Evolutionary conservation across 2,329 filamentous ascomycete species (phyloP).

Genomic region (Fusarium sp.): DNA sequence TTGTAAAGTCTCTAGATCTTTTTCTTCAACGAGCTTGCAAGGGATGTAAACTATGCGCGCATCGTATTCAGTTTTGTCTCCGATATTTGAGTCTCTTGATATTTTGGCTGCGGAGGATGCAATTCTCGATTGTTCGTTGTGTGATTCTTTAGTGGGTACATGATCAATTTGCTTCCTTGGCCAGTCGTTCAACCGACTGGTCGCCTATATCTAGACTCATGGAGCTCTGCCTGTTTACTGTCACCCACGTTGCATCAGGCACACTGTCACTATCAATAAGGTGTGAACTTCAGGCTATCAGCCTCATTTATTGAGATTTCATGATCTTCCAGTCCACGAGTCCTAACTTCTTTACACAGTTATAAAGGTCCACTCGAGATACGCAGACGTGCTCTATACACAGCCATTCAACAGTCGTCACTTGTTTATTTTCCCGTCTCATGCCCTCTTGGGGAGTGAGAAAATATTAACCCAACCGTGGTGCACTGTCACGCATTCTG

Average conservation of each 20-base stretch:
- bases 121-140: rapidly evolving
- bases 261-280: neutral
- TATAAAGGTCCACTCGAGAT: rapidly evolving
- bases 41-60: neutral
- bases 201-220: neutral
- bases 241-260: neutral
- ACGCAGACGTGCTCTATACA: neutral
- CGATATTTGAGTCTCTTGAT: neutral
- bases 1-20: neutral
- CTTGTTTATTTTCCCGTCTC: neutral
- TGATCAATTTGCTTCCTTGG: no score
- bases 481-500: neutral
- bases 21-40: rapidly evolving
- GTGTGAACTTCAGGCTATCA: no score
- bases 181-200: no score
- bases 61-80: neutral
- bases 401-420: neutral
- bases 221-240: rapidly evolving
- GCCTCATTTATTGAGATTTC: neutral
- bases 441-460: rapidly evolving
- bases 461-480: neutral
- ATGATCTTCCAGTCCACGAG: no score
- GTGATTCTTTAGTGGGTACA: neutral
- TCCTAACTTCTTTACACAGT: no score
- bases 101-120: neutral